A percentile compares a stretch with the other conserved stretches of the same genome.
These are phyloP conservation scores for Biscogniauxia mediterranea DNA, from an alignment of 2,329 filamentous ascomycete genomes.

Conservation along the genomic window DNA sequence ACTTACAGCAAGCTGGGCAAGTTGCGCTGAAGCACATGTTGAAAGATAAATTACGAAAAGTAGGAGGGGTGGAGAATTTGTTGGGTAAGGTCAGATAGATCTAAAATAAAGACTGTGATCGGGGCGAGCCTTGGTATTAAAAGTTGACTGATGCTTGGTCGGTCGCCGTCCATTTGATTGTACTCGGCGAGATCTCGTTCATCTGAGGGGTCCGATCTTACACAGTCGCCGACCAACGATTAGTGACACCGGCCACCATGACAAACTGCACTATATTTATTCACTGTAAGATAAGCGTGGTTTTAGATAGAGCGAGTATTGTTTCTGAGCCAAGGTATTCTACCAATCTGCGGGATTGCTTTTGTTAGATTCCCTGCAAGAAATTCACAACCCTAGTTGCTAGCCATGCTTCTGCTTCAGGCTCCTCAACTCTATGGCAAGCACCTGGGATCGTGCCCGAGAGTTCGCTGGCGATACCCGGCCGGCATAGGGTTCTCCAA, in stretches of 20 bases:
- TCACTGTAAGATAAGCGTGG: not conserved
- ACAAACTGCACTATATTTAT: not conserved
- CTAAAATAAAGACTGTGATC: conserved; percentile 1
- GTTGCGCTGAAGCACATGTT: conserved; percentile 29
- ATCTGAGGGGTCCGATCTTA: conserved; percentile 13
- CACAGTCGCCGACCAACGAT: conserved; percentile 17
- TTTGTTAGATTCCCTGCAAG: conserved; percentile 30
- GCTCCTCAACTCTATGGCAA: conserved; percentile 48
- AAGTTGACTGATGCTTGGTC: not conserved
- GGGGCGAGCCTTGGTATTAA: not conserved
- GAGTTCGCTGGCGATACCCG: conserved; percentile 45
- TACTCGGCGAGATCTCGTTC: conserved; percentile 17
- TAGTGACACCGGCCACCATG: not conserved
- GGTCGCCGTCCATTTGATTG: conserved; percentile 14
- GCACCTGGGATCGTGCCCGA: conserved; percentile 54
- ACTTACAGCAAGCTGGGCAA: conserved; percentile 23
- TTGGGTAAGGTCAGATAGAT: not conserved
- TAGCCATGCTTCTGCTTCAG: conserved; percentile 49
- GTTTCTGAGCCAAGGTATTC: not conserved
- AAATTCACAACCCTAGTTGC: conserved; percentile 47
- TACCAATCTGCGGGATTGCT: not conserved
- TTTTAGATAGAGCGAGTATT: too few relatives aligned
- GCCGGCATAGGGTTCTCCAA: conserved; percentile 50
- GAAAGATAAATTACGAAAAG: not conserved
- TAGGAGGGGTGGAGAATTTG: not conserved